Percentiles rank a stretch among this genome's conserved stretches.
phyloP scores from a whole-genome alignment of 768 basidiomycete genomes.

The Imleria badia region DNA sequence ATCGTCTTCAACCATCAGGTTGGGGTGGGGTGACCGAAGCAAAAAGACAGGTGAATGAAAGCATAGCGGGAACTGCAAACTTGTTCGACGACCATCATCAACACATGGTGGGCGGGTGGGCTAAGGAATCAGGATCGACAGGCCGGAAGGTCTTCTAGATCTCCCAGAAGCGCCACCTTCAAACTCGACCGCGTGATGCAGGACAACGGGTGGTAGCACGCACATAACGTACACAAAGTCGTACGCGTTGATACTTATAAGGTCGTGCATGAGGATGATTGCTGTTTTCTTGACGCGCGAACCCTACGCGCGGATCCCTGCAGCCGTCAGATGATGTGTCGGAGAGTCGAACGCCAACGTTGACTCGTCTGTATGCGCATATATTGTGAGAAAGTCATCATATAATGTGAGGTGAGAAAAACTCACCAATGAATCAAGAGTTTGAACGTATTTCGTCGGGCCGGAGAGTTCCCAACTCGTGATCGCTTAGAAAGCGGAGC shows the following conservation, averaged over 20 bases:
- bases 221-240: slow-evolving; percentile 96
- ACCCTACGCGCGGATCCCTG: slow-evolving; percentile 62
- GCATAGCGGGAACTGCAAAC: slow-evolving; percentile 64
- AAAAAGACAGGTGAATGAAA: slow-evolving; percentile 36
- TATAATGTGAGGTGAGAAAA: not conserved
- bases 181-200: slow-evolving; percentile 24
- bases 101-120: slow-evolving; percentile 30
- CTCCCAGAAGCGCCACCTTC: slow-evolving; percentile 21
- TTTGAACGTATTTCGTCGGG: too few species aligned
- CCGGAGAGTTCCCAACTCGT: too few species aligned
- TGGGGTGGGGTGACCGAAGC: not conserved
- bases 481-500: too few species aligned
- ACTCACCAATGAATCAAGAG: slow-evolving; percentile 89
- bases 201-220: slow-evolving; percentile 21
- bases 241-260: slow-evolving; percentile 67
- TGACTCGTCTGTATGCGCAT: slow-evolving; percentile 57
- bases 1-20: slow-evolving; percentile 36
- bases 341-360: slow-evolving; percentile 85
- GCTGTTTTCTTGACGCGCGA: slow-evolving; percentile 59
- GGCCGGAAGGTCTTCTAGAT: slow-evolving; percentile 28
- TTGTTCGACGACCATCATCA: slow-evolving; percentile 35
- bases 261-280: slow-evolving; percentile 82
- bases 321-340: slow-evolving; percentile 82
- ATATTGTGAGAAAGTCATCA: not conserved
- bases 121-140: slow-evolving; percentile 39